Evolutionary conservation across 345 rosid genomes (phyloP), one percentile per base, ranked within the genome.

Genomic region (Eutrema yunnanense): DNA sequence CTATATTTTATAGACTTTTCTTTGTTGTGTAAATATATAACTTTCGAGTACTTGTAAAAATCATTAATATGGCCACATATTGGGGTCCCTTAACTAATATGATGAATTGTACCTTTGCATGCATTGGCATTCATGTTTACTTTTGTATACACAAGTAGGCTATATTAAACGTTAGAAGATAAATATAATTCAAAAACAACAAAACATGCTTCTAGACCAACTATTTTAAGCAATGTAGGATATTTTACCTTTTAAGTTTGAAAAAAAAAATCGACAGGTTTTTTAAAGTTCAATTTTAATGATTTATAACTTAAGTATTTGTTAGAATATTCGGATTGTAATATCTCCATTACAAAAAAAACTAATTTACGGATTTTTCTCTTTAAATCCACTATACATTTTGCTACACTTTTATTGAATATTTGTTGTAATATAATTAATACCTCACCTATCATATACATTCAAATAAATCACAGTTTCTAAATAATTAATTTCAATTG

Each of bases 21-120:
- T 61, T 61, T 42, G 26, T 8, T 44, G 29, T 29, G 4, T 29
- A 51, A 0, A 48, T 26, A 27, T 59, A 38, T 19, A 37, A 29
- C 38, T 29, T 14, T 42, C 22, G n/a, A 43, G 26, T 55, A 32
- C 11, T 8, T n/a, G 61, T 33, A 34, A 33, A 33, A 11, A 34
- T 34, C 10, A 47, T 47, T 64, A 63, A 32, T 63, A 47, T 30
- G 53, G 43, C 32, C 9, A 47, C 43, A 43, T 9, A 32, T 16
- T 33, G 8, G 26, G 62, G n/a, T 1, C 55, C n/a, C 30, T 34
- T 50, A 7, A 36, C n/a, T 36, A 11, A 13, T n/a, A 43, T 44
- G 67, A 62, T 44, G 54, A n/a, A n/a, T 44, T n/a, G n/a, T 62
- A 29, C 40, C 40, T 62, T 62, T 44, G 42, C 53, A 62, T 46